These are phyloP conservation scores for Acanthamoeba triangularis DNA, from an alignment of 208 protist species.

Conservation along the genomic window DNA sequence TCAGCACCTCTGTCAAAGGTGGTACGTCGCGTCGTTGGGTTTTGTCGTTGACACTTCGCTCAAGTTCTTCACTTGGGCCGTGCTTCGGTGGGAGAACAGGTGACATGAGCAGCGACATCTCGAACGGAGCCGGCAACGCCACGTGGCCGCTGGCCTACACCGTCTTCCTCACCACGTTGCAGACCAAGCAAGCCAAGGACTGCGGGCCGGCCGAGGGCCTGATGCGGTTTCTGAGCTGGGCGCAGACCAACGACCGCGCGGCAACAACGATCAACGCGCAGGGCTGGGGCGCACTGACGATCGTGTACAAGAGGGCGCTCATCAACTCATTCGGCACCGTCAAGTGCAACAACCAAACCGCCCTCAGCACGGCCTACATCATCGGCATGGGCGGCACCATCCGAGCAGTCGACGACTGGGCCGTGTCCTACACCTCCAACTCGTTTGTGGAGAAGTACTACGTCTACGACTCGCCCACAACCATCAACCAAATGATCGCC, in stretches of 20 bases:
- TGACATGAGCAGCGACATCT: background rate
- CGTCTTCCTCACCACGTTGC: constrained; percentile 2
- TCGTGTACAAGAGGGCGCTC: background rate
- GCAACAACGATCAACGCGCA: background rate
- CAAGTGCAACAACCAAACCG: constrained; percentile 14
- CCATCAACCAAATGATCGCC: constrained; percentile 11
- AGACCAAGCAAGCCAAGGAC: constrained; percentile 7
- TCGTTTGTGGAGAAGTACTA: constrained; percentile 27
- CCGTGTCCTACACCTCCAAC: background rate
- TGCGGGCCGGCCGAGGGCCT: background rate
- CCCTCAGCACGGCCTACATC: background rate
- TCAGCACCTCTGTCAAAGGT: constrained; percentile 25
- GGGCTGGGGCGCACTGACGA: background rate
- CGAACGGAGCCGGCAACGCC: background rate
- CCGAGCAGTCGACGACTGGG: constrained; percentile 13
- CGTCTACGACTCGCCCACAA: constrained; percentile 2
- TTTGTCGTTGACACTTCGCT: background rate
- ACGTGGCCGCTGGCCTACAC: constrained; percentile 35
- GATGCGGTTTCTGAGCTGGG: constrained; percentile 31
- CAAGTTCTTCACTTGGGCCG: background rate
- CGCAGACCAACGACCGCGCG: constrained; percentile 1
- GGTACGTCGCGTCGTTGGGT: background rate
- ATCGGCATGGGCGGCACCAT: constrained; percentile 17
- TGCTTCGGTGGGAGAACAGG: background rate
- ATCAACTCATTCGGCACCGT: background rate